Evolutionary conservation across 345 rosid genomes (phyloP).

Genomic region (Cardiospermum halicacabum): DNA sequence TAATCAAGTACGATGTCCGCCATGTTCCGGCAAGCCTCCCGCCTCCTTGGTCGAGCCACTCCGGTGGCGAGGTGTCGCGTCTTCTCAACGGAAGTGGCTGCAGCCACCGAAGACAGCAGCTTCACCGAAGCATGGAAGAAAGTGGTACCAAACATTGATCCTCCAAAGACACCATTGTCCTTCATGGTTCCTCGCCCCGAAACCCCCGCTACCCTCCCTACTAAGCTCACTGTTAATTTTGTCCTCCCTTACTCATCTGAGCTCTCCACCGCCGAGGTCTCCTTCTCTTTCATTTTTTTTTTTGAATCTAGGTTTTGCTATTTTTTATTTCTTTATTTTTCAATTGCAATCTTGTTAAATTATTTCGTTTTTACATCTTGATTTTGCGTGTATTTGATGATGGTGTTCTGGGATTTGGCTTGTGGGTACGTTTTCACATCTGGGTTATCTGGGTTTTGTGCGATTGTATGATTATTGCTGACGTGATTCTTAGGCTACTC

Average conservation of each 20-base stretch:
- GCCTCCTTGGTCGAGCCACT: slow-evolving; percentile 42
- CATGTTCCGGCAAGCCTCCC: slow-evolving; percentile 51
- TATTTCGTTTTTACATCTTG: slow-evolving; percentile 10
- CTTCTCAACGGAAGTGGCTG: slow-evolving; percentile 48
- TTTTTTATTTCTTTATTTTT: too few relatives aligned
- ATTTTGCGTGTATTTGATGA: slow-evolving; percentile 11
- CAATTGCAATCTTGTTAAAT: neutral
- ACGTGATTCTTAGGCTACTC: neutral
- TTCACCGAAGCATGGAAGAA: slow-evolving; percentile 71
- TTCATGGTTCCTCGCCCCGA: slow-evolving; percentile 68
- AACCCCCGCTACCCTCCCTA: slow-evolving; percentile 54
- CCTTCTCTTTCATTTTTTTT: neutral
- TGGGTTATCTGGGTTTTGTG: too few relatives aligned
- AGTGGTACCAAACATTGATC: slow-evolving; percentile 63
- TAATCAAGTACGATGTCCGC: too few relatives aligned
- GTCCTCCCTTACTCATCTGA: slow-evolving; percentile 68
- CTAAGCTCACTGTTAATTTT: slow-evolving; percentile 81
- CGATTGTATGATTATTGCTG: neutral
- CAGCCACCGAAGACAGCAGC: slow-evolving; percentile 35
- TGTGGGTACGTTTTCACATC: too few relatives aligned
- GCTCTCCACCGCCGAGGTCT: slow-evolving; percentile 58
- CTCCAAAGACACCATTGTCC: slow-evolving; percentile 70
- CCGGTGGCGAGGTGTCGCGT: slow-evolving; percentile 25
- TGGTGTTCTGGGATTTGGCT: neutral
- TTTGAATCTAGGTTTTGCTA: slow-evolving; percentile 14